These are phyloP conservation scores for Didymella sp. DNA, from an alignment of 2,329 filamentous ascomycete genomes.

Conservation along the genomic window DNA sequence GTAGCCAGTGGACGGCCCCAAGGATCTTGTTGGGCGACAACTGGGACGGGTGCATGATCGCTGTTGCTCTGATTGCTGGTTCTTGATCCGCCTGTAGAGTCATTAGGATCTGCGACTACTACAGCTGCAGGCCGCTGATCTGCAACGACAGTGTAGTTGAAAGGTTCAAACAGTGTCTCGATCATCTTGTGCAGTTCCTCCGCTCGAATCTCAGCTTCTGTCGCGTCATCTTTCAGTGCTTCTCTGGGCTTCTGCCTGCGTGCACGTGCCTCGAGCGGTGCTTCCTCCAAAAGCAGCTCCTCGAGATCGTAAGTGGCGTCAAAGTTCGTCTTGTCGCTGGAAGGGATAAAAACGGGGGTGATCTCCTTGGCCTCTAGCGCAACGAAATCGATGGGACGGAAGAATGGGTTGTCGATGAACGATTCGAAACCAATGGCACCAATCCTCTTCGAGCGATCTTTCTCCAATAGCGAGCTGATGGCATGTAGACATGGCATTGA, in stretches of 20 bases:
- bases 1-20: slow-evolving; percentile 41
- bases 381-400: slow-evolving; percentile 82
- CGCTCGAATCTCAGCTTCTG: slow-evolving; percentile 90
- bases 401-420: slow-evolving; percentile 90
- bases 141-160: slow-evolving; percentile 87
- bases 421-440: slow-evolving; percentile 82
- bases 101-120: slow-evolving; percentile 38
- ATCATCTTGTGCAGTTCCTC: slow-evolving; percentile 95
- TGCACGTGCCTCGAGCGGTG: slow-evolving; percentile 89
- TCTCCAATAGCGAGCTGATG: slow-evolving; percentile 82
- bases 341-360: slow-evolving; percentile 89
- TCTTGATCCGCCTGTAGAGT: slow-evolving; percentile 40
- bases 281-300: slow-evolving; percentile 90
- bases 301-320: slow-evolving; percentile 98
- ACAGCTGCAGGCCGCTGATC: slow-evolving; percentile 67
- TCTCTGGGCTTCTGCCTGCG: slow-evolving; percentile 93
- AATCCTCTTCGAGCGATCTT: slow-evolving; percentile 79
- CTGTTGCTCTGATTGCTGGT: slow-evolving; percentile 46
- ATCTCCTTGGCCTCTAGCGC: slow-evolving; percentile 85
- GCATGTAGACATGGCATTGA: slow-evolving; percentile 87
- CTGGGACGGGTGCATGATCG: slow-evolving; percentile 43
- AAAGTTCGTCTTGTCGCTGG: slow-evolving; percentile 98
- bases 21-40: slow-evolving; percentile 42
- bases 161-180: slow-evolving; percentile 90
- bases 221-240: slow-evolving; percentile 90